Conservation (phyloP, 306 rosid genomes). For the Cotoneaster glaucophyllus region DNA sequence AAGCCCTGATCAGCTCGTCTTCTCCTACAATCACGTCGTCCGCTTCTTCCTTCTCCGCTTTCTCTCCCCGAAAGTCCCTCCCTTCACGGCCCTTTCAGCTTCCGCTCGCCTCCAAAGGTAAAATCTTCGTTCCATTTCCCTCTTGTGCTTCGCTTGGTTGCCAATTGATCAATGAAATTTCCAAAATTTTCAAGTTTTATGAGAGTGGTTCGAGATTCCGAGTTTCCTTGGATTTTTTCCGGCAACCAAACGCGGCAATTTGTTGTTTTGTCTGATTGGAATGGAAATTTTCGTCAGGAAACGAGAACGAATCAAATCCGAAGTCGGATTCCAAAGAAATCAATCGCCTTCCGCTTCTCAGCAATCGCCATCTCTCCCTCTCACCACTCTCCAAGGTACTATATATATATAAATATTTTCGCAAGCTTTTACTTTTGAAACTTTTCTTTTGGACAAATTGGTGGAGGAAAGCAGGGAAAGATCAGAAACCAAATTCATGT, state of each 20-base stretch:
- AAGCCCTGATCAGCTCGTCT: conserved; percentile 42
- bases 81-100: conserved; percentile 29
- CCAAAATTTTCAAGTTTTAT: not conserved
- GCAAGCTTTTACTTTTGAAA: not conserved
- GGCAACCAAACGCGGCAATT: not conserved
- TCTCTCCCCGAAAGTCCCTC: conserved; percentile 22
- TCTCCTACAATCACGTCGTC: conserved; percentile 39
- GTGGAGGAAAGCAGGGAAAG: not conserved
- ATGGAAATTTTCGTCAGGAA: conserved; percentile 31
- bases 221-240: not conserved
- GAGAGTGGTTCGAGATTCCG: not conserved
- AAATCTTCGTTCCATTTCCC: not conserved
- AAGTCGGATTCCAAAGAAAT: conserved; percentile 43
- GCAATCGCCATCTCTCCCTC: conserved; percentile 57
- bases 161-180: not conserved
- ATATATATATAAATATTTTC: not conserved
- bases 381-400: conserved; percentile 74
- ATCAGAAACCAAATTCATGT: not conserved
- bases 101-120: conserved; percentile 57
- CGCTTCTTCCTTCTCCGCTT: conserved; percentile 40
- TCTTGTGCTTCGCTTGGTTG: not conserved
- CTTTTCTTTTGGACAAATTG: not conserved
- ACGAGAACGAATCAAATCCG: conserved; percentile 40
- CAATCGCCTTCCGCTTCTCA: conserved; percentile 44
- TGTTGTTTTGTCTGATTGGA: not conserved